Evolutionary conservation across 2,329 filamentous ascomycete species (phyloP).

Genomic region (Trematosphaeria pertusa): DNA sequence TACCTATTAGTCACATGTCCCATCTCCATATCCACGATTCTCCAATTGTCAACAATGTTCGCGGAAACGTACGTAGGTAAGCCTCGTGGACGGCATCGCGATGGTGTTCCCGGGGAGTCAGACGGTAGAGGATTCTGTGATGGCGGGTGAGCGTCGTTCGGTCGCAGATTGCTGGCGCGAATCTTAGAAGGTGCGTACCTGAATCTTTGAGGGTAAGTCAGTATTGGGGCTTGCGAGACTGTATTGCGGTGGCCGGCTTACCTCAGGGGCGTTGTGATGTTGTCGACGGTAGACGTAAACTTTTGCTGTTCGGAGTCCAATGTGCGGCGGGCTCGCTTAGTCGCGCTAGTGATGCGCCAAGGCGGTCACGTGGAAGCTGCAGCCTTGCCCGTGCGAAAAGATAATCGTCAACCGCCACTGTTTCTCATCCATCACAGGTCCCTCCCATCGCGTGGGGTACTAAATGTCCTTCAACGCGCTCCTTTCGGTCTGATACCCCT

Average conservation of each 20-base stretch:
- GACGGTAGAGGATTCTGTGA: slow-evolving; percentile 37
- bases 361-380: slow-evolving; percentile 17
- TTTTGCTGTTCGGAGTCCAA: slow-evolving; percentile 15
- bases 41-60: not conserved
- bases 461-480: slow-evolving; percentile 28
- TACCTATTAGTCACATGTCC: slow-evolving; percentile 39
- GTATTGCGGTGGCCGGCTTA: slow-evolving; percentile 31
- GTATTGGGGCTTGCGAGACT: slow-evolving; percentile 7
- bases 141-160: slow-evolving; percentile 34
- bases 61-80: slow-evolving; percentile 61
- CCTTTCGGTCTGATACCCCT: slow-evolving; percentile 17
- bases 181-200: slow-evolving; percentile 30
- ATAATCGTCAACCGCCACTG: slow-evolving; percentile 34
- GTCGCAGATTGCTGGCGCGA: slow-evolving; percentile 5
- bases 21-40: slow-evolving; percentile 9
- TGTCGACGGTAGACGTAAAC: slow-evolving; percentile 33
- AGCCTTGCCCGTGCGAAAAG: slow-evolving; percentile 24
- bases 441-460: slow-evolving; percentile 37
- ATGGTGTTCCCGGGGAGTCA: slow-evolving; percentile 47
- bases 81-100: slow-evolving; percentile 62
- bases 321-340: slow-evolving; percentile 18
- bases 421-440: slow-evolving; percentile 32
- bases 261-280: slow-evolving; percentile 38
- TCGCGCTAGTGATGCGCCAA: slow-evolving; percentile 12
- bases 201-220: slow-evolving; percentile 26